Evolutionary conservation across 2,329 filamentous ascomycete species (phyloP), one percentile per base, ranked within the genome.

Genomic region (Dactylellina drechsleri): DNA sequence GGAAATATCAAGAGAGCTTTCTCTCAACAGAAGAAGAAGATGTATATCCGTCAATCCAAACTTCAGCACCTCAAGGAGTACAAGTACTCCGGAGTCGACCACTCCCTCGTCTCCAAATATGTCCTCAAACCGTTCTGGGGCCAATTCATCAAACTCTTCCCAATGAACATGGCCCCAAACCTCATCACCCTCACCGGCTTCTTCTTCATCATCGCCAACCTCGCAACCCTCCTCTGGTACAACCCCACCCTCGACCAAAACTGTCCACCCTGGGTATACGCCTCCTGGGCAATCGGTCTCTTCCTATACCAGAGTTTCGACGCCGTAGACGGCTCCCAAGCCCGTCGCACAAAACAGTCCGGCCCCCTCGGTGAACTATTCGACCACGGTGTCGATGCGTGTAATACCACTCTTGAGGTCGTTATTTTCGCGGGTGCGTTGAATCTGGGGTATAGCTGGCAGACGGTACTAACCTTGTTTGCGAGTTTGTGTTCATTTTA

Each of bases 221-320:
- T 98, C 82, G 82, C 97, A 79, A 97, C 95, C 5, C 83, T 99
- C 82, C 86, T 99, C 66, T 98, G 93, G 91, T 99, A 97, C 84
- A 95, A 92, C 79, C 95, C 95, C n/a, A 91, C 88, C 0, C 86
- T 99, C 56, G 93, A 98, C 83, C 90, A 92, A 82, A 92, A 99
- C 82, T 98, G 94, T 81, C 95, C 95, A 8, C 82, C 88, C 1
- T 99, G 95, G 95, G 94, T 99, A 15, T 99, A 99, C 85, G 91
- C 90, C 78, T 91, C 89, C 80, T 99, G 93, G 92, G 90, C 93
- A 2, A 82, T 91, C 36, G 95, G 95, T 1, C 84, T 99, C 78
- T 97, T 98, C 82, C 82, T 98, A 60, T 99, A 99, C 83, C 95
- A 99, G 86, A 98, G 94, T 0, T 97, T 99, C 83, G 95, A 99